Percentiles rank a stretch among this genome's conserved stretches.
Conservation (phyloP, 1,284 basidiomycete genomes). For the Tylopilus microsporus region DNA sequence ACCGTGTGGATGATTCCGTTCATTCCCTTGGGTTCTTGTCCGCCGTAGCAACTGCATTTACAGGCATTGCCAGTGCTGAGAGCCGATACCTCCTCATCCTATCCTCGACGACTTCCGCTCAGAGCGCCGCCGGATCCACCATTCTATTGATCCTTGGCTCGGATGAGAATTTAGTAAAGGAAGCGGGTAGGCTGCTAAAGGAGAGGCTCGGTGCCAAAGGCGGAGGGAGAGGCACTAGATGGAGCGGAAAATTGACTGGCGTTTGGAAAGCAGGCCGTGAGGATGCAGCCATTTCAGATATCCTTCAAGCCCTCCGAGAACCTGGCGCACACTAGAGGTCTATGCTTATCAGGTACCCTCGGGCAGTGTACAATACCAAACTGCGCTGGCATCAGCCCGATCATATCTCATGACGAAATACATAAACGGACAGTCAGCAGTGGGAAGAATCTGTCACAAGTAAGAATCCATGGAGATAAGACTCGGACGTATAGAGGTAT, state of each 20-base stretch:
- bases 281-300: constrained; percentile 37
- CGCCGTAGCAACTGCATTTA: constrained; percentile 49
- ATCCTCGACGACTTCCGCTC: constrained; percentile 57
- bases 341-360: no score
- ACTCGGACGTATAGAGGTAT: no score
- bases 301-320: constrained; percentile 32
- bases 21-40: constrained; percentile 62
- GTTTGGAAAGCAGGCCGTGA: constrained; percentile 49
- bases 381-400: no score
- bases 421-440: no score
- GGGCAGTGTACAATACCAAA: no score
- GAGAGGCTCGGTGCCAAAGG: constrained; percentile 55
- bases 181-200: constrained; percentile 56
- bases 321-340: not conserved
- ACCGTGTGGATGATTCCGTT: constrained; percentile 57
- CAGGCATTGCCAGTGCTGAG: constrained; percentile 31
- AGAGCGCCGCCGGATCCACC: constrained; percentile 44
- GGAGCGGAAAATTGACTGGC: constrained; percentile 63
- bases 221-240: constrained; percentile 58
- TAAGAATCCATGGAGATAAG: no score
- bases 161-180: constrained; percentile 57
- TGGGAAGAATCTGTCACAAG: no score
- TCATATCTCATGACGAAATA: no score
- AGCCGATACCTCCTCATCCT: constrained; percentile 50
- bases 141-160: constrained; percentile 60